A percentile compares a stretch with the other conserved stretches of the same genome.
These are phyloP conservation scores for Gaultheria prostrata DNA, from an alignment of 148 eudicot species.

Conservation along the genomic window DNA sequence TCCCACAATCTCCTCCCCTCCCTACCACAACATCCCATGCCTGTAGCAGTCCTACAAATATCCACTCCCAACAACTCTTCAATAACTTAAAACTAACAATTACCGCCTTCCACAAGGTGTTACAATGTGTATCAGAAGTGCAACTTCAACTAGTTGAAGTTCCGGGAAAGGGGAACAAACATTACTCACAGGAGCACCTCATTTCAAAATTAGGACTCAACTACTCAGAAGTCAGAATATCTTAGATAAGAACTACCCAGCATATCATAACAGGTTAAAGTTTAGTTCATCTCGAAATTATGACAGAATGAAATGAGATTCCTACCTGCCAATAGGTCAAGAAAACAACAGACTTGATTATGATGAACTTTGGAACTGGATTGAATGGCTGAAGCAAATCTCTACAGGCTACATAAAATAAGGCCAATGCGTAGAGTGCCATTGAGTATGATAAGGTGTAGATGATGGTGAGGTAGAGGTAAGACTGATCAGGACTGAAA, in stretches of 20 bases:
- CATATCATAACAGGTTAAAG: not conserved
- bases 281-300: not conserved
- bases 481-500: constrained; percentile 85
- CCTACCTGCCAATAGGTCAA: constrained; percentile 98
- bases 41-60: not conserved
- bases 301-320: not conserved
- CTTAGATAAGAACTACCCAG: too few relatives aligned
- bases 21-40: not conserved
- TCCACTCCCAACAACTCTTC: not conserved
- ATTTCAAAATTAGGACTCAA: not conserved
- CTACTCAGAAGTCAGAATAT: too few relatives aligned
- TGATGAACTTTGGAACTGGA: constrained; percentile 94
- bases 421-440: constrained; percentile 87
- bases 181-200: not conserved
- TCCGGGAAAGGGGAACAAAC: not conserved
- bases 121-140: not conserved
- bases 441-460: constrained; percentile 87
- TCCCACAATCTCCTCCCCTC: not conserved
- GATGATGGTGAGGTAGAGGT: constrained; percentile 87
- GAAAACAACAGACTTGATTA: constrained; percentile 93
- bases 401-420: constrained; percentile 95
- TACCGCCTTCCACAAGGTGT: not conserved
- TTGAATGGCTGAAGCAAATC: constrained; percentile 94
- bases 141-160: not conserved
- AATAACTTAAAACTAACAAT: not conserved